phyloP scores from a whole-genome alignment of 176 grass and related monocot species.

The Phoenix dactylifera region DNA sequence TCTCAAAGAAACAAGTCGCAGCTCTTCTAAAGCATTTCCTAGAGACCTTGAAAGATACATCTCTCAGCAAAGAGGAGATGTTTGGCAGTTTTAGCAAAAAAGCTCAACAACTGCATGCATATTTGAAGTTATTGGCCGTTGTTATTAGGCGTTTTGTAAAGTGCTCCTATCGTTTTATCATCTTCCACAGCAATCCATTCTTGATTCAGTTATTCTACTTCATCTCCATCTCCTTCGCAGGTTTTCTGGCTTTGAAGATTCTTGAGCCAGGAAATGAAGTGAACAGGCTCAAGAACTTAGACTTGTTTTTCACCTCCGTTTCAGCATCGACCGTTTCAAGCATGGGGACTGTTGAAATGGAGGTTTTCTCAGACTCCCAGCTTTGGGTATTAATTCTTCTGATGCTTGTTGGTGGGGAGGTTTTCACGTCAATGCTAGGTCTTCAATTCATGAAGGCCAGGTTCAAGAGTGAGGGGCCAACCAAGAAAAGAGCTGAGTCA shows the following conservation, averaged over 20 bases:
- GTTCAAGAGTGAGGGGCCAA: constrained; percentile 18
- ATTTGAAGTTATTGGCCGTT: constrained; percentile 25
- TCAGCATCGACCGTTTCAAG: constrained; percentile 69
- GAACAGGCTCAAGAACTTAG: constrained; percentile 21
- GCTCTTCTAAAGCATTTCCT: no score
- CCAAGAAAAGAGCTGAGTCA: constrained; percentile 16
- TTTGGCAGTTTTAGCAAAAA: constrained; percentile 11
- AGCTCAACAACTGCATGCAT: constrained; percentile 19
- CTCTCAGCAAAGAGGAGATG: constrained; percentile 6
- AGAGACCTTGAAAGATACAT: no score
- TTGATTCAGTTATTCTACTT: constrained; percentile 38
- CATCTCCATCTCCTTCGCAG: constrained; percentile 40
- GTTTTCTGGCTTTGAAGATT: constrained; percentile 42
- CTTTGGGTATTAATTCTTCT: constrained; percentile 52
- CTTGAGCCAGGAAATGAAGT: constrained; percentile 24
- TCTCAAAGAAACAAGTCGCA: no score
- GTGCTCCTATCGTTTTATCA: constrained; percentile 20
- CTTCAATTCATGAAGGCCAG: constrained; percentile 38
- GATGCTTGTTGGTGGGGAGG: constrained; percentile 57
- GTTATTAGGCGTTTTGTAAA: constrained; percentile 15
- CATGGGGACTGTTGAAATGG: constrained; percentile 74
- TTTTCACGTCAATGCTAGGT: constrained; percentile 59
- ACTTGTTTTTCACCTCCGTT: constrained; percentile 54
- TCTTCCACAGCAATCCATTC: constrained; percentile 35
- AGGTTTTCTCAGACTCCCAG: constrained; percentile 51